Conservation (phyloP, 768 basidiomycete species). For the Daedalea quercina region DNA sequence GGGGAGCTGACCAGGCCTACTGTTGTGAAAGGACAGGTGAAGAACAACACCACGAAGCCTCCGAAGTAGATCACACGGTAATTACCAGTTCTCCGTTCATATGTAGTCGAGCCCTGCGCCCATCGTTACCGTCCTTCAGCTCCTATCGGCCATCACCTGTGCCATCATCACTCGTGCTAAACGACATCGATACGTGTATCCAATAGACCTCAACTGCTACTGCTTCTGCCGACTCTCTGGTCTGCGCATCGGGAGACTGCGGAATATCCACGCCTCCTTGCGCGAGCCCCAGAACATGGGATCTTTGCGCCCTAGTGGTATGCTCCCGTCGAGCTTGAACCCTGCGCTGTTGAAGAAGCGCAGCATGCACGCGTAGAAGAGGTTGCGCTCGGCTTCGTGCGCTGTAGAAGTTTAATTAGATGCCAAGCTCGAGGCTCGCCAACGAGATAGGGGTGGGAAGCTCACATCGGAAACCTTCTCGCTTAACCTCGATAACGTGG, state of each 20-base stretch:
- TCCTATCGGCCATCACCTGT: too few relatives aligned
- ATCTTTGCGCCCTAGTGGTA: conserved; percentile 46
- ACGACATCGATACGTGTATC: too few relatives aligned
- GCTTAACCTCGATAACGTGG: conserved; percentile 51
- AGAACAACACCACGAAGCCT: too few relatives aligned
- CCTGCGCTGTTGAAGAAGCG: conserved; percentile 50
- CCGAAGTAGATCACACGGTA: too few relatives aligned
- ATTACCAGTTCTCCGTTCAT: too few relatives aligned
- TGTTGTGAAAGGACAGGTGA: too few relatives aligned
- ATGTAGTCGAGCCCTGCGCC: too few relatives aligned
- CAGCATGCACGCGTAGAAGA: conserved; percentile 58
- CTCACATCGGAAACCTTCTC: conserved; percentile 24
- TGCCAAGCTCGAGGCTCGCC: neutral
- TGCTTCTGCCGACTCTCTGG: conserved; percentile 12
- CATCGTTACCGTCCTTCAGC: too few relatives aligned
- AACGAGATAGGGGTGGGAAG: neutral
- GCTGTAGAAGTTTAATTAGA: conserved; percentile 21
- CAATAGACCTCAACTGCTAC: neutral
- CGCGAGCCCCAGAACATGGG: conserved; percentile 33
- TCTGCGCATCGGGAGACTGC: conserved; percentile 27
- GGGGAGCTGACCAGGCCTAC: too few relatives aligned
- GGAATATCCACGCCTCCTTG: conserved; percentile 64
- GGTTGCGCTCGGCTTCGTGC: conserved; percentile 39
- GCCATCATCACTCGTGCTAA: too few relatives aligned
- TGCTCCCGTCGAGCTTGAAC: conserved; percentile 58